Base-by-base conservation (phyloP, 148 eudicot genomes). In the Suaeda aralocaspica region DNA sequence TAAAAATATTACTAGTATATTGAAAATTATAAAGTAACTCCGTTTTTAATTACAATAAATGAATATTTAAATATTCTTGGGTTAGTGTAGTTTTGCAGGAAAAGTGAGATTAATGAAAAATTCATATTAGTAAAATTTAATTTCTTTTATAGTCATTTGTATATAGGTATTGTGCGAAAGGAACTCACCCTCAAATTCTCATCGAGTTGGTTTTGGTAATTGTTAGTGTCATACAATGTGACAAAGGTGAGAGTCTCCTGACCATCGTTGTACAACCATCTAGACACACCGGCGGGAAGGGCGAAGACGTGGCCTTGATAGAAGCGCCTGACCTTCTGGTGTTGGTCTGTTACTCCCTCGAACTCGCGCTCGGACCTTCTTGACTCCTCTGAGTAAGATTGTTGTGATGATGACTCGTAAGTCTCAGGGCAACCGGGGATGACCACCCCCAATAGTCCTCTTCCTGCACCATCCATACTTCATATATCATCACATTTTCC, bases 371-470 rank as follows among this genome's bases (percentile, higher is more conserved):
- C 66, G 0, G 41, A 22, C 30, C 60, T 21, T 18, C 72, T 36
- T 18, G 53, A n/a, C 60, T 75, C 76, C 16, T 59, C 42, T 0
- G 75, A 56, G 50, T 34, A 53, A 45, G 64, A 44, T 30, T 60
- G 49, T 0, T 60, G 42, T 5, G 45, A 61, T 7, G 41, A 64
- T 2, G 87, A 64, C 51, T 85, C 85, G 64, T 55, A 89, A 21
- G 88, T 81, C 67, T 84, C 84, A 0, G 94, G 76, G 64, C 94
- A 89, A 1, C 89, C 95, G 0, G 87, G 85, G 34, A 80, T 19
- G 26, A 59, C 76, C 22, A 78, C 71, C 46, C 91, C 91, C 8
- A 76, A 74, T 7, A 87, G 28, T 42, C 80, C 91, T 56, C 70
- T 81, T 1, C 91, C 89, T 88, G 78, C 61, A 70, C 33, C n/a